Percentiles rank a stretch among this genome's conserved stretches.
These are phyloP conservation scores for Triticum turgidum DNA, from an alignment of 176 grass and related monocot genomes.

Conservation along the genomic window DNA sequence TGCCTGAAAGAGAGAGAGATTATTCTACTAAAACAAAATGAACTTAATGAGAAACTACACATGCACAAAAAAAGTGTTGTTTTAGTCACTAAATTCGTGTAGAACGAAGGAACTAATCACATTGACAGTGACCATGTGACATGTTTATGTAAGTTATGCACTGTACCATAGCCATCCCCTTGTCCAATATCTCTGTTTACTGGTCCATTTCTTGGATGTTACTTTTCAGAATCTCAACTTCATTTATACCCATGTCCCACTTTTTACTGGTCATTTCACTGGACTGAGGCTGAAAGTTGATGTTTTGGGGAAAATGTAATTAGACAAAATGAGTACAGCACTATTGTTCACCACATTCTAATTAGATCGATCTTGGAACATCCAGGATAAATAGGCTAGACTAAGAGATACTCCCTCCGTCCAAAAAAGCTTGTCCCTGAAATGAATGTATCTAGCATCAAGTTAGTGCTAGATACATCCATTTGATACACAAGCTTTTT, in stretches of 20 bases:
- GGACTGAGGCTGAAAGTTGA: neutral
- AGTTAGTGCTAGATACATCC: no score
- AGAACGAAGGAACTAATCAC: neutral
- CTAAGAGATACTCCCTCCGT: neutral
- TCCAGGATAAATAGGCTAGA: neutral
- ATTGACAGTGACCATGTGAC: neutral
- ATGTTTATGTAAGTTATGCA: neutral
- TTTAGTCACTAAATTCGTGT: neutral
- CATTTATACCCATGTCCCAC: conserved; percentile 3
- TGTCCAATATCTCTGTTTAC: neutral
- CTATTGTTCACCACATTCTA: neutral
- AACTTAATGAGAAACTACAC: conserved; percentile 4
- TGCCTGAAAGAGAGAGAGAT: conserved; percentile 35
- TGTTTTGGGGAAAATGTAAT: neutral
- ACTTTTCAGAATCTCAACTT: neutral
- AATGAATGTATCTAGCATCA: no score
- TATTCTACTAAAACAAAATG: neutral
- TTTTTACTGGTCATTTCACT: conserved; percentile 1
- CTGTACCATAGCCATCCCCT: neutral
- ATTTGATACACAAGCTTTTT: no score
- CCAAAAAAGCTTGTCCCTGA: no score
- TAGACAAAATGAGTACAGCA: neutral
- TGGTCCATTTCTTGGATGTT: neutral
- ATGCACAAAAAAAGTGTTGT: neutral
- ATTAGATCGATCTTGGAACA: neutral